Conservation (phyloP, 331 rosid species). For the Rhamnella rubrinervis region DNA sequence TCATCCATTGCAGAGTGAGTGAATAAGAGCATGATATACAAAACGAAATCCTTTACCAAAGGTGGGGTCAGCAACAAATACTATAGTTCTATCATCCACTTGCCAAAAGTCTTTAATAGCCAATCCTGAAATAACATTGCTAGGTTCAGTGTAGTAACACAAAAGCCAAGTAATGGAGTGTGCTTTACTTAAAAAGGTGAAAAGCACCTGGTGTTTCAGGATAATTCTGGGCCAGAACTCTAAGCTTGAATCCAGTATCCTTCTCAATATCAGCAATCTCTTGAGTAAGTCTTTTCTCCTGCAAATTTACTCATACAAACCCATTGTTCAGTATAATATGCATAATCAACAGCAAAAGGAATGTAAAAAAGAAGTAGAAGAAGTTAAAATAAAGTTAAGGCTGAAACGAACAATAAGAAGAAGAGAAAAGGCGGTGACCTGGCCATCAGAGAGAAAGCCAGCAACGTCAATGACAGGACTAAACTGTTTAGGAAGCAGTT, state of each 20-base stretch:
- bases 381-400: not conserved
- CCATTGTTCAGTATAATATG: not conserved
- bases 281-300: conserved; percentile 73
- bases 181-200: not conserved
- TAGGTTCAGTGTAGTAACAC: not conserved
- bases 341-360: not conserved
- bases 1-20: conserved; percentile 2
- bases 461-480: conserved; percentile 89
- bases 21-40: not conserved
- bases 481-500: conserved; percentile 82
- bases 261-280: conserved; percentile 74
- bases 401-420: not conserved
- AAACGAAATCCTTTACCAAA: conserved; percentile 56
- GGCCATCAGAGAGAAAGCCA: conserved; percentile 93
- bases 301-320: conserved; percentile 14
- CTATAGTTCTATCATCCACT: conserved; percentile 95
- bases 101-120: conserved; percentile 91
- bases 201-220: conserved; percentile 82
- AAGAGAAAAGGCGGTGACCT: conserved; percentile 42
- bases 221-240: conserved; percentile 93
- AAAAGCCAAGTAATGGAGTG: not conserved
- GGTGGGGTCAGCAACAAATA: conserved; percentile 97
- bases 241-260: conserved; percentile 79
- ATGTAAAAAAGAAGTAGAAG: not conserved
- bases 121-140: conserved; percentile 51